Base-by-base conservation (phyloP, 495 filamentous ascomycete genomes). In the Podospora conica region DNA sequence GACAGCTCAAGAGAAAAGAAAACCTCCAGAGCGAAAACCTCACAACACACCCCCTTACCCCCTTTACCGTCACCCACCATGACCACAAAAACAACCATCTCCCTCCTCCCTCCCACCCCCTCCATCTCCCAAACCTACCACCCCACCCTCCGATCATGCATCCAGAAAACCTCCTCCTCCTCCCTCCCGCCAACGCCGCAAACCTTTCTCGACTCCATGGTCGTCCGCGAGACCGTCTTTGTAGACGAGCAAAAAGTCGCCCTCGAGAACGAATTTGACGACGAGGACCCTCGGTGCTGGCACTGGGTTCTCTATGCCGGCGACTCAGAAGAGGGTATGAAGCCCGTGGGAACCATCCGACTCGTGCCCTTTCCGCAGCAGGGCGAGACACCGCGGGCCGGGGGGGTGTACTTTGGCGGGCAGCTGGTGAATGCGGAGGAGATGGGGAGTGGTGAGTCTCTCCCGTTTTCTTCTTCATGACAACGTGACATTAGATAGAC, bases 301-400 rank as follows among this genome's bases (percentile, higher is more conserved):
- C 93, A 97, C 74, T 96, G 90, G 89, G 81, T 96, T 28, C 77
- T 87, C 27, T 96, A 92, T 77, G 85, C 84, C 53, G 29, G 7
- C 6, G 18, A n/a, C 15, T 8, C 15, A 3, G 33, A 8, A 48
- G 40, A 48, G 0, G 29, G 10, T 2, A 12, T 11, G 15, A n/a
- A 48, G 15, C 40, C 40, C 40, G 15, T n/a, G 1, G 93, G 85
- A 8, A 90, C 88, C 0, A 82, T 96, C 57, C 84, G 93, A 2
- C 79, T 96, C 0, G 87, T 96, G 0, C 93, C 93, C 1, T 89
- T 91, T 10, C 90, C 89, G 11, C 87, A 93, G 65, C 70, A 78
- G 10, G 84, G 85, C 3, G 40, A 48, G 3, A 87, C 91, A 64
- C 84, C 83, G 15, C 73, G 73, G 63, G 63, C 78, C 54, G 79